Conservation (phyloP, 2,329 filamentous ascomycete genomes). For the Colletotrichum sp. region DNA sequence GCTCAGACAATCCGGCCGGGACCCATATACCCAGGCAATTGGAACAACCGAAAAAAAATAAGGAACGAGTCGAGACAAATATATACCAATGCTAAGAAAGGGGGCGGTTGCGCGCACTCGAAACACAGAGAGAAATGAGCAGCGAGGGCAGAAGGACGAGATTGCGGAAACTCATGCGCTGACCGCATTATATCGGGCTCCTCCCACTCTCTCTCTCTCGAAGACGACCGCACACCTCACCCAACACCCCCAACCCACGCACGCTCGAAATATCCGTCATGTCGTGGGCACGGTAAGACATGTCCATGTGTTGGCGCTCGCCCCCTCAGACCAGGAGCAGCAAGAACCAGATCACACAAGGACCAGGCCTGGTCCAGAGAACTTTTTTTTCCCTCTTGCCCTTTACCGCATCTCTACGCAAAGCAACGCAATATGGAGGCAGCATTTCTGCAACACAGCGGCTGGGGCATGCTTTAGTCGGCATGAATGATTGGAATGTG, state of each 20-base stretch:
- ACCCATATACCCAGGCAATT: not conserved
- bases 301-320: constrained; percentile 8
- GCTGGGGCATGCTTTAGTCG: constrained; percentile 15
- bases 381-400: not conserved
- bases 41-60: not conserved
- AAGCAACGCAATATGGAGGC: constrained; percentile 15
- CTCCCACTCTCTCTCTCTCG: not conserved
- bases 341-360: not conserved
- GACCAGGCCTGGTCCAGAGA: not conserved
- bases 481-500: constrained; percentile 20
- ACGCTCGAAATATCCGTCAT: not conserved
- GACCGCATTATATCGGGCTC: not conserved
- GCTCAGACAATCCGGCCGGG: not conserved
- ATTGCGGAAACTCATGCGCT: not conserved
- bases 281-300: not conserved
- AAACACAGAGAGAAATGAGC: not conserved
- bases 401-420: not conserved
- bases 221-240: not conserved
- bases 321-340: not conserved
- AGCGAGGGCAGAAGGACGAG: not conserved
- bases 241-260: not conserved
- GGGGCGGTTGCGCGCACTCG: not conserved
- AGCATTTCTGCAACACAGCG: constrained; percentile 14
- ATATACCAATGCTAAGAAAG: not conserved
- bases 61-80: not conserved